Conservation (phyloP, 805 yeast species). For the Starmerella stigmatis region DNA sequence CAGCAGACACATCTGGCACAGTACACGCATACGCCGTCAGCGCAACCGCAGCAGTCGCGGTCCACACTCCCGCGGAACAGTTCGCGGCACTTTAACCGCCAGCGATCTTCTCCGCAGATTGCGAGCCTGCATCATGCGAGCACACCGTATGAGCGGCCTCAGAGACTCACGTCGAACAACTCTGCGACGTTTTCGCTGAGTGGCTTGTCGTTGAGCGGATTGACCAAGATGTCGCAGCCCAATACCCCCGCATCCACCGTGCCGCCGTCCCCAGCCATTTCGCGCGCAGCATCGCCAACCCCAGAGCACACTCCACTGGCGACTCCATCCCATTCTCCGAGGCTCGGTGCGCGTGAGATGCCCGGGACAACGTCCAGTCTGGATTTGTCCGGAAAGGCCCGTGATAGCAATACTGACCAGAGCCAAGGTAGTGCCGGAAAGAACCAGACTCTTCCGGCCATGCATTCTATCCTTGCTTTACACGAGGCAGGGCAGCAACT, state of each 20-base stretch:
- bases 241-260: constrained; percentile 37
- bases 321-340: constrained; percentile 39
- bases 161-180: constrained; percentile 16
- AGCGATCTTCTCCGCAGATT: constrained; percentile 25
- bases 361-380: constrained; percentile 1
- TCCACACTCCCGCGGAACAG: constrained; percentile 9
- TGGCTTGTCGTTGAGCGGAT: constrained; percentile 1
- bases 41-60: constrained; percentile 11
- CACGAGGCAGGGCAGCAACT: constrained; percentile 4
- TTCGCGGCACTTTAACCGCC: constrained; percentile 14
- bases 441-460: constrained; percentile 5
- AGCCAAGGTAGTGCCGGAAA: no score
- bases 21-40: constrained; percentile 2
- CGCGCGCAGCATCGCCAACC: constrained; percentile 30
- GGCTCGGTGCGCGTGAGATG: constrained; percentile 32
- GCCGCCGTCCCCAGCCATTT: constrained; percentile 35
- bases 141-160: constrained; percentile 27
- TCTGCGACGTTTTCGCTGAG: constrained; percentile 25
- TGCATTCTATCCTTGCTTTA: constrained; percentile 1
- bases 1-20: constrained; percentile 16
- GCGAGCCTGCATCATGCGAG: constrained; percentile 18
- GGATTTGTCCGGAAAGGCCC: constrained; percentile 5
- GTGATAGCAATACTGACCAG: no score
- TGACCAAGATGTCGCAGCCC: constrained; percentile 29
- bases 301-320: constrained; percentile 37